Evolutionary conservation across 345 rosid genomes (phyloP), one percentile per base, ranked within the genome.

Genomic region (Linum lewisii): DNA sequence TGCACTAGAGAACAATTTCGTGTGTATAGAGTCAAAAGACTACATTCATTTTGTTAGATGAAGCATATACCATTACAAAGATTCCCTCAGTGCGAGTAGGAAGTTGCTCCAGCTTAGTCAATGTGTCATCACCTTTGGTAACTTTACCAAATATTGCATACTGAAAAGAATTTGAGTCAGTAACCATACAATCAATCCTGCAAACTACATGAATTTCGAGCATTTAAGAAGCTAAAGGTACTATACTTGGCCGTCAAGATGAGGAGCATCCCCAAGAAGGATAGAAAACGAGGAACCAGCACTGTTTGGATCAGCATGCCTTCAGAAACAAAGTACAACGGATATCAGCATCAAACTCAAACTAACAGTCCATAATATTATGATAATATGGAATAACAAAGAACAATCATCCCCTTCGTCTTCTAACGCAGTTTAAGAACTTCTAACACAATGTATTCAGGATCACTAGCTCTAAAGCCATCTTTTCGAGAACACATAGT

Each of bases 111-210:
- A 92, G 86, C 81, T 82, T 84, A 65, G 66, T 77, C 77, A 92
- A 71, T 54, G 99, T 88, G 63, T 88, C 97, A 47, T 92, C 89
- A 11, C 98, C 97, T 85, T 82, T 85, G 24, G 95, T 88, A 62
- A 93, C 93, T 77, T 79, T 93, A 57, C 99, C 99, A 71, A 93
- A 93, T 76, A 93, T 78, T 60, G 99, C 87, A 68, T 93, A 93
- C 99, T 92, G 82, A 62, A 70, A 50, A 59, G 61, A 61, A 62
- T 60, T 62, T 38, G 65, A 34, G 56, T 21, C 22, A 24, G 56
- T 34, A 69, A 20, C 67, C 57, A 54, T 29, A 65, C 22, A 8
- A 3, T 57, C 38, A 60, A 16, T 73, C 29, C 57, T 58, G 24
- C 51, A 63, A 21, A 55, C 21, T 52, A 6, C 2, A 21, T 29